These are phyloP conservation scores for Gamarada debralockiae DNA, from an alignment of 495 filamentous ascomycete species.

Conservation along the genomic window DNA sequence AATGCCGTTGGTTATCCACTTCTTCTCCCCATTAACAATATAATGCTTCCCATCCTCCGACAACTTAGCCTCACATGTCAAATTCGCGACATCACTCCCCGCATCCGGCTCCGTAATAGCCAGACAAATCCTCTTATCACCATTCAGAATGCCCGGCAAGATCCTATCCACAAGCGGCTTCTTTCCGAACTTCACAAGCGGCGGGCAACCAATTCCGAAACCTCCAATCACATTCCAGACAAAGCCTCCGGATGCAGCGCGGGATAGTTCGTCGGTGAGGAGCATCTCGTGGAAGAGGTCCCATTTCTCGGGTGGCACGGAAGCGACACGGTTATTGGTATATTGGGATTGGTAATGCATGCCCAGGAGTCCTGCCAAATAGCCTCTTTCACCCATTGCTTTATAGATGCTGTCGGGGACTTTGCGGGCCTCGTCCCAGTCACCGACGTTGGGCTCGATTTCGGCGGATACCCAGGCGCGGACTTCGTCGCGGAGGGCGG, in stretches of 20 bases:
- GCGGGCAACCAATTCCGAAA: constrained; percentile 90
- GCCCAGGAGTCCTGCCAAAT: constrained; percentile 85
- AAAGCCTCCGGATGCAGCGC: constrained; percentile 83
- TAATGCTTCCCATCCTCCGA: constrained; percentile 94
- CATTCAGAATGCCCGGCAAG: constrained; percentile 77
- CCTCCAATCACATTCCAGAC: constrained; percentile 97
- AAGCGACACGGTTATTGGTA: constrained; percentile 64
- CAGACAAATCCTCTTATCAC: constrained; percentile 93
- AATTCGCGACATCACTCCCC: constrained; percentile 83
- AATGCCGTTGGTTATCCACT: constrained; percentile 99
- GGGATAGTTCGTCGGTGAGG: constrained; percentile 88
- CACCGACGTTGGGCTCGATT: constrained; percentile 86
- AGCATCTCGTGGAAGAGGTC: constrained; percentile 97
- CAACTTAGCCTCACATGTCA: constrained; percentile 93
- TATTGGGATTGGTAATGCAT: constrained; percentile 73
- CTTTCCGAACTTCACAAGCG: constrained; percentile 88
- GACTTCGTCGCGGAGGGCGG: constrained; percentile 81
- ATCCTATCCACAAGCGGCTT: constrained; percentile 78
- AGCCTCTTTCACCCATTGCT: constrained; percentile 89
- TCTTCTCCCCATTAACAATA: constrained; percentile 99
- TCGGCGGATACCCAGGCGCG: constrained; percentile 87
- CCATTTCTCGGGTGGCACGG: constrained; percentile 85
- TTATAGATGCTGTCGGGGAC: constrained; percentile 78
- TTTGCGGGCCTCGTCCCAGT: constrained; percentile 94
- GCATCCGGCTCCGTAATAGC: constrained; percentile 83